Percentiles rank a stretch among this genome's conserved stretches.
phyloP scores from a whole-genome alignment of 352 stramenopile genomes.

The Globisporangium perplexum region DNA sequence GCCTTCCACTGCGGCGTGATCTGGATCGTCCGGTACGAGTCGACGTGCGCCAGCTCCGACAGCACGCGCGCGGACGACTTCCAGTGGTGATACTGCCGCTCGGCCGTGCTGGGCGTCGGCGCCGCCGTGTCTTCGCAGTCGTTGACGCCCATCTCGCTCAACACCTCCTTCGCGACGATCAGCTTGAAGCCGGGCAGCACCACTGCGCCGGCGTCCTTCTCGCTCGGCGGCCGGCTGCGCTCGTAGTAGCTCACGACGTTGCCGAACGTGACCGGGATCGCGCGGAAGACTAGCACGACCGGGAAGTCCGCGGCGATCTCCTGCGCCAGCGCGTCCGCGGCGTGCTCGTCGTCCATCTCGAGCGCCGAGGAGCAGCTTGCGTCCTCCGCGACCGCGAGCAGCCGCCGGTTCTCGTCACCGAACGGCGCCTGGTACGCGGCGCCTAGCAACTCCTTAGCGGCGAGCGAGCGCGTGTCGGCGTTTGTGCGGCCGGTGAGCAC shows the following conservation, averaged over 20 bases:
- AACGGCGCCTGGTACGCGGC: slow-evolving; percentile 55
- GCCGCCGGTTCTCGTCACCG: slow-evolving; percentile 26
- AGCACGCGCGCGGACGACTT: slow-evolving; percentile 47
- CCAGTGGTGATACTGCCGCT: slow-evolving; percentile 31
- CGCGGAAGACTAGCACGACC: slow-evolving; percentile 68
- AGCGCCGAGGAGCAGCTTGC: slow-evolving; percentile 11
- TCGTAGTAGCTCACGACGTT: slow-evolving; percentile 81
- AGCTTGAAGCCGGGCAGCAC: slow-evolving; percentile 84
- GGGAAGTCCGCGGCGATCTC: slow-evolving; percentile 54
- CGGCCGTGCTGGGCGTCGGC: neutral
- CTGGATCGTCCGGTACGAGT: slow-evolving; percentile 59
- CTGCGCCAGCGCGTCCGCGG: slow-evolving; percentile 56
- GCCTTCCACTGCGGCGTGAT: slow-evolving; percentile 53
- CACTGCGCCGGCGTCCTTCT: slow-evolving; percentile 14
- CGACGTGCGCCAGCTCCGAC: slow-evolving; percentile 43
- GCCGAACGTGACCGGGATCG: slow-evolving; percentile 54
- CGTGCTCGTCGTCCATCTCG: slow-evolving; percentile 68
- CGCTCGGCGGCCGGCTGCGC: slow-evolving; percentile 14
- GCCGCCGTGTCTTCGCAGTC: neutral
- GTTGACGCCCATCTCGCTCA: neutral
- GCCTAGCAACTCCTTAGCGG: slow-evolving; percentile 13
- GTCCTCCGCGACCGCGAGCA: slow-evolving; percentile 38
- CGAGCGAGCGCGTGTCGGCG: slow-evolving; percentile 12
- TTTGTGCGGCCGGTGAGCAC: slow-evolving; percentile 38
- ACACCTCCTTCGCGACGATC: slow-evolving; percentile 47